A percentile compares a stretch with the other conserved stretches of the same genome.
These are phyloP conservation scores for Closterium sp. DNA, from an alignment of 139 green algal genomes.

Conservation along the genomic window DNA sequence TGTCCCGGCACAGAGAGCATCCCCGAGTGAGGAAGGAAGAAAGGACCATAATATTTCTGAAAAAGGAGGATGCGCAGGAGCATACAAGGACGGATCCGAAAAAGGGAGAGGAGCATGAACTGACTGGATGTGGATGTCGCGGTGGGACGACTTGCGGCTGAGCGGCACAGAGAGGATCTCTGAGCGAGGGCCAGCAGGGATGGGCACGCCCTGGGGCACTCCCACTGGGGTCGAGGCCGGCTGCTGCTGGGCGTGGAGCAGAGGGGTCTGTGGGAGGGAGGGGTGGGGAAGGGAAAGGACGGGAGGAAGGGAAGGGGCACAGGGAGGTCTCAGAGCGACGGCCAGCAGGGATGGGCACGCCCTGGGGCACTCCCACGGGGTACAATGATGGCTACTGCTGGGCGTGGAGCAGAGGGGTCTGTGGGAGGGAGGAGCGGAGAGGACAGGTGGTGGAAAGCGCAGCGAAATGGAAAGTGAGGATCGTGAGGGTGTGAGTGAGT, in stretches of 20 bases:
- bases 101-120: background rate
- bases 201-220: background rate
- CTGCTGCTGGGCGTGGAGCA: background rate
- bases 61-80: background rate
- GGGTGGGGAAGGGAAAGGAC: too few species aligned
- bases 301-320: background rate
- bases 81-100: background rate
- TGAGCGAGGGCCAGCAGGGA: background rate
- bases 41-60: too few species aligned
- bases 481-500: too few species aligned
- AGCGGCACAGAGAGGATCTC: background rate
- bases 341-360: background rate
- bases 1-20: too few species aligned
- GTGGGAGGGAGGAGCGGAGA: too few species aligned
- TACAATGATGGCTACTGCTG: background rate
- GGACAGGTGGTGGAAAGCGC: background rate
- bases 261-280: background rate
- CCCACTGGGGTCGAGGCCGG: background rate
- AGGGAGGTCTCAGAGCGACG: background rate
- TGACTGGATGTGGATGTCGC: background rate
- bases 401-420: background rate
- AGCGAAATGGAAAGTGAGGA: background rate
- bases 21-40: too few species aligned
- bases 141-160: slow-evolving; percentile 9
- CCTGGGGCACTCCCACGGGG: background rate